A percentile compares a stretch with the other conserved stretches of the same genome.
phyloP scores from a whole-genome alignment of 441 rosid genomes.

The Corymbia citriodora region DNA sequence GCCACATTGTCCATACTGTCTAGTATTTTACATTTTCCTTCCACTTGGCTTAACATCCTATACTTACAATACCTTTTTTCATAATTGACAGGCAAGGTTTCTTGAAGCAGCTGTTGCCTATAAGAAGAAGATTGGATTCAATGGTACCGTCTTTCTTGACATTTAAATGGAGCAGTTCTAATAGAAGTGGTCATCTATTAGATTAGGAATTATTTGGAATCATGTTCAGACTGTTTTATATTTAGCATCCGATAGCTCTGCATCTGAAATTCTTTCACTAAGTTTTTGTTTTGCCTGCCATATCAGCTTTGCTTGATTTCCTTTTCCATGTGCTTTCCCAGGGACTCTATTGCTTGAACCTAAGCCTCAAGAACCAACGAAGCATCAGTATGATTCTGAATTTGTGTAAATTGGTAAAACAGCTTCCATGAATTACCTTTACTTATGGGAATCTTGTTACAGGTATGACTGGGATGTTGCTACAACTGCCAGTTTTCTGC shows the following conservation, averaged over 20 bases:
- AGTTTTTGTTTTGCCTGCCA: not conserved
- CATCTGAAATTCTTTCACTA: not conserved
- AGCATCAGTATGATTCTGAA: slow-evolving; percentile 61
- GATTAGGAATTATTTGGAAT: not conserved
- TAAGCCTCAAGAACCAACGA: slow-evolving; percentile 99
- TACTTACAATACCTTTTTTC: not conserved
- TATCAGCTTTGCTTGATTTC: not conserved
- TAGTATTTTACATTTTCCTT: not conserved
- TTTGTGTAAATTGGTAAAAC: not conserved
- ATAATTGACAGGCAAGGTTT: slow-evolving; percentile 58
- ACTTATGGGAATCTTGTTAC: slow-evolving; percentile 8
- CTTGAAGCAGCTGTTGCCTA: slow-evolving; percentile 82
- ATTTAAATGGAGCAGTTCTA: not conserved
- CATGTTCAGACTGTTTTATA: not conserved
- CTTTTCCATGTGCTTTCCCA: slow-evolving; percentile 14
- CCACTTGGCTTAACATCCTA: not conserved
- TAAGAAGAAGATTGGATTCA: slow-evolving; percentile 98
- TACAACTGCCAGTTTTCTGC: slow-evolving; percentile 78
- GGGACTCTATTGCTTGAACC: slow-evolving; percentile 94
- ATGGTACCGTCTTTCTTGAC: slow-evolving; percentile 35
- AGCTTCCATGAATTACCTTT: not conserved
- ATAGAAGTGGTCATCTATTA: not conserved
- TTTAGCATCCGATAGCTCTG: not conserved
- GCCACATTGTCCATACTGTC: not conserved
- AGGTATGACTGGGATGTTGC: slow-evolving; percentile 99